Evolutionary conservation across 768 basidiomycete species (phyloP), one percentile per base, ranked within the genome.

Genomic region (Panellus pusillus): DNA sequence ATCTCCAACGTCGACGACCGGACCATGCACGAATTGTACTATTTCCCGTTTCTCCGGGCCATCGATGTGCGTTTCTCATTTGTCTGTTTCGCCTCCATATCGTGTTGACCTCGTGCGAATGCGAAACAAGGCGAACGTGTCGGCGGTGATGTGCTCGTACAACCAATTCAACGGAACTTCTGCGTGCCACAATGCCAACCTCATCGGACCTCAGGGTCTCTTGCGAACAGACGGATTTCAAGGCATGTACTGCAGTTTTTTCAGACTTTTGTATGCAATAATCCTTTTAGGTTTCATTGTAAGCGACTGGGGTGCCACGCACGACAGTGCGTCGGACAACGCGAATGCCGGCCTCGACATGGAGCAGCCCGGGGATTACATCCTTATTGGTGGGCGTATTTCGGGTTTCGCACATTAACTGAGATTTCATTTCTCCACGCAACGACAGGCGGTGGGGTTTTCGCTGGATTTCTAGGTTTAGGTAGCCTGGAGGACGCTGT

Each of bases 1-100:
- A 72, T 61, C 51, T 66, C 75, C n/a, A 72, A 77, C 20, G 54
- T 86, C 18, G 79, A 84, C 58, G 85, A 87, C 61, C 71, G 81
- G 41, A 84, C 83, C 3, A 66, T 80, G 46, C 75, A 77, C 52
- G 79, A 83, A 60, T 70, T 80, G 0, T 81, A 81, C 60, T 74
- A 71, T 55, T 80, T 77, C 61, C 79, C 79, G 0, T 82, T 81
- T 58, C 54, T 78, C 28, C 68, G 78, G 28, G 74, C 73, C 47
- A 75, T 81, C 45, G 68, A 63, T 54, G 78, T 77, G 42, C 17
- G 62, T 39, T 58, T 14, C 11, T 35, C 11, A 14, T 35, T 44
- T 12, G 4, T 20, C 38, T 17, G 19, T 8, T 28, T 18, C 18
- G 13, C 5, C 24, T 29, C 9, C 20, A n/a, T 4, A 13, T 12